These are phyloP conservation scores for Russula emetica DNA, from an alignment of 768 basidiomycete species.

Conservation along the genomic window DNA sequence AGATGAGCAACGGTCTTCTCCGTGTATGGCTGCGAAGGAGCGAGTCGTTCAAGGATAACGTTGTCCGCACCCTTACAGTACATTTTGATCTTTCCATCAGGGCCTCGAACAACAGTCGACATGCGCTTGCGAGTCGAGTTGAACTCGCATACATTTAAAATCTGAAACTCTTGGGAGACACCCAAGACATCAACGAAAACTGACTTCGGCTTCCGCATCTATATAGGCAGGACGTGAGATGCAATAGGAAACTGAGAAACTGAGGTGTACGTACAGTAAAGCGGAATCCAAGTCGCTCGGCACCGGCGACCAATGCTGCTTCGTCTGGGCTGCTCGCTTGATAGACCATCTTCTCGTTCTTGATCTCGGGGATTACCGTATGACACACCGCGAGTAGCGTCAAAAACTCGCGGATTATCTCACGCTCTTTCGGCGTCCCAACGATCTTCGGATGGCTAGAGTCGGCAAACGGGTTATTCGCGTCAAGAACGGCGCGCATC, in stretches of 20 bases:
- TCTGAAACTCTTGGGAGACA: slow-evolving; percentile 70
- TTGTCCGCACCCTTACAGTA: slow-evolving; percentile 98
- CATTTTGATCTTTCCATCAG: slow-evolving; percentile 88
- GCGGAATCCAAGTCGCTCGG: slow-evolving; percentile 85
- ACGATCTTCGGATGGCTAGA: slow-evolving; percentile 30
- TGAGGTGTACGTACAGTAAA: slow-evolving; percentile 69
- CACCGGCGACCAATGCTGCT: slow-evolving; percentile 91
- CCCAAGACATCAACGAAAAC: slow-evolving; percentile 85
- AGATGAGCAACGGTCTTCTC: slow-evolving; percentile 87
- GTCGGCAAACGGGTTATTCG: slow-evolving; percentile 55
- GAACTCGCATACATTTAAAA: slow-evolving; percentile 98
- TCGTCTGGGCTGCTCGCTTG: slow-evolving; percentile 99
- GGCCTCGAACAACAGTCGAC: slow-evolving; percentile 87
- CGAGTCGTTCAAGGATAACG: slow-evolving; percentile 91
- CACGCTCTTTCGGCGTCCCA: slow-evolving; percentile 37
- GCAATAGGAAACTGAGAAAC: neutral
- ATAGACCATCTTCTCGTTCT: slow-evolving; percentile 83
- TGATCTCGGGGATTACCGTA: slow-evolving; percentile 93
- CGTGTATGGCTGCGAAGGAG: slow-evolving; percentile 74
- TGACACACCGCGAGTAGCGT: slow-evolving; percentile 83
- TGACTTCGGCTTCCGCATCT: slow-evolving; percentile 96
- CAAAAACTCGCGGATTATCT: slow-evolving; percentile 35
- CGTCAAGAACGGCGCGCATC: slow-evolving; percentile 54
- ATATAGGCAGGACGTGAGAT: slow-evolving; percentile 28
- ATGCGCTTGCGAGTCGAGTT: slow-evolving; percentile 97